Evolutionary conservation across 2,329 filamentous ascomycete species (phyloP).

Genomic region (Fusarium sambucinum): DNA sequence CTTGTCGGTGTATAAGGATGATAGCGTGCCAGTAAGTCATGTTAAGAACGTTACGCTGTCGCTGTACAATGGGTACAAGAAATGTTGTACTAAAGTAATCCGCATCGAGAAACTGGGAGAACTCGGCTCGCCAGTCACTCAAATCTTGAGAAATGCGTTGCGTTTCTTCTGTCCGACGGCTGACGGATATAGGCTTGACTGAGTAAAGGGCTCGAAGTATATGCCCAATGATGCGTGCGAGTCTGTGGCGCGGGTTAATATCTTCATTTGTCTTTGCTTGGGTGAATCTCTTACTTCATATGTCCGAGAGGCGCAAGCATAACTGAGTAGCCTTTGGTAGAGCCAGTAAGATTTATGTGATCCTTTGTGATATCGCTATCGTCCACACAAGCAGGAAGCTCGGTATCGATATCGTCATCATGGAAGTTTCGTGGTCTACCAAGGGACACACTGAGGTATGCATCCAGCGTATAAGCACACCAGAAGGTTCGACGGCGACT

Average conservation of each 20-base stretch:
- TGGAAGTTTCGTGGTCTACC: constrained; percentile 44
- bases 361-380: constrained; percentile 39
- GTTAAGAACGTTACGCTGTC: constrained; percentile 58
- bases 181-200: constrained; percentile 51
- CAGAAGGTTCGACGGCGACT: constrained; percentile 44
- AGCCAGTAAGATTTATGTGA: constrained; percentile 21
- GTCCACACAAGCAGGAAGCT: constrained; percentile 43
- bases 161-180: constrained; percentile 44
- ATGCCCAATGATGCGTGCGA: constrained; percentile 52
- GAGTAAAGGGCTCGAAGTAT: constrained; percentile 54
- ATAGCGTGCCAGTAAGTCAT: constrained; percentile 58
- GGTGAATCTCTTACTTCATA: constrained; percentile 47
- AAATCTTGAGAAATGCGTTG: constrained; percentile 50
- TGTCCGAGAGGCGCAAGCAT: constrained; percentile 55
- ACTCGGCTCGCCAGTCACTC: constrained; percentile 51
- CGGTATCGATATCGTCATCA: constrained; percentile 45
- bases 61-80: constrained; percentile 56
- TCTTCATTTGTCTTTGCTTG: accelerated
- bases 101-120: constrained; percentile 55
- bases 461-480: constrained; percentile 45
- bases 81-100: constrained; percentile 52
- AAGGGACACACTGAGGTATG: constrained; percentile 44
- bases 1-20: constrained; percentile 56
- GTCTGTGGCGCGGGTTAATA: constrained; percentile 30
- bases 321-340: constrained; percentile 30